Base-by-base conservation (phyloP, 768 basidiomycete genomes). In the Leccinum fibrillosum region DNA sequence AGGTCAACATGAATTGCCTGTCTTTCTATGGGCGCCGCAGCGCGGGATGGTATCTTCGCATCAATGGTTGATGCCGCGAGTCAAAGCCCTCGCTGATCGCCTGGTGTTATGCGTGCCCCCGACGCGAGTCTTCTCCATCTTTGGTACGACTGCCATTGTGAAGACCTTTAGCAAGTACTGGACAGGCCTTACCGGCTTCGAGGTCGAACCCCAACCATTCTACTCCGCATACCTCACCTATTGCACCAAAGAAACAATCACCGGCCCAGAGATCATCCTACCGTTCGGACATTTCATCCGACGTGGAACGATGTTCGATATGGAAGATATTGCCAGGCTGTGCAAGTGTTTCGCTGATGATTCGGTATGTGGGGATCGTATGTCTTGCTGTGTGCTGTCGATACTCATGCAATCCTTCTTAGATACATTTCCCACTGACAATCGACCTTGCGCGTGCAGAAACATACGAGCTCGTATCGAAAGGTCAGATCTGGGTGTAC, bases 401-500 rank as follows among this genome's bases (percentile, higher is more conserved):
- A 45, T 47, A 50, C 44, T 66, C 25, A 67, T 9, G 53, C 30
- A 17, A 44, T 49, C 48, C 30, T 42, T 3, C n/a, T 15, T 49
- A 84, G 83, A 66, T 78, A 39, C 73, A 74, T 53, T 85, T 83
- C 66, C 74, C 76, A 2, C 65, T 84, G 42, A 62, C 64, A 44
- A 62, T 73, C 39, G 75, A 76, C 15, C 64, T 64, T 15, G 81
- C 81, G 12, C 62, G 70, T 13, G 60, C 72, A 25, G 80, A 85
- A 67, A 81, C 83, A 2, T 56, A 57, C 2, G 77, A 79, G 55
- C 74, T 85, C 49, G 78, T 84, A 56, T 62, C 68, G 8, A 79
- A 78, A 57, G 71, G 77, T n/a, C 78, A 80, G 52, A 65, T 82
- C 28, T 85, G 82, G 82, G 69, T 85, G 25, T 81, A 80, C 64